Evolutionary conservation across 2,329 filamentous ascomycete species (phyloP), one percentile per base, ranked within the genome.

Genomic region (Stagonosporopsis tanaceti): DNA sequence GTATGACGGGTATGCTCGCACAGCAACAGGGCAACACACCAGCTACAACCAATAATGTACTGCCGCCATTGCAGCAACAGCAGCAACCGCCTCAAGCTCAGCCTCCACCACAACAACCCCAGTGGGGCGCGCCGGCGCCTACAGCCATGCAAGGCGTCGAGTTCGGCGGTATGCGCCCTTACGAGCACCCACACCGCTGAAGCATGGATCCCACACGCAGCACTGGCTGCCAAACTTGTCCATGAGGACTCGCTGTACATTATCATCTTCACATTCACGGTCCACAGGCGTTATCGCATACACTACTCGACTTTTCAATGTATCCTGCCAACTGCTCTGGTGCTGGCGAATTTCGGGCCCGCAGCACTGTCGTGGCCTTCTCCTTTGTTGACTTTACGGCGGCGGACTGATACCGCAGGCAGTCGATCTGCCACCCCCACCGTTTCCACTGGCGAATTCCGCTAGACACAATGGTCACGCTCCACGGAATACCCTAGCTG

Each of bases 101-200:
- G 28, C 65, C 71, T 45, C 61, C 70, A 24, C 70, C 78, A 35
- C 77, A 68, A 37, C 61, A 70, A 35, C 54, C 67, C n/a, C 68
- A 76, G 50, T 77, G 74, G 67, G 64, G 60, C 46, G 55, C 66
- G 7, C 65, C 71, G 14, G 64, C 75, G 25, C 63, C 74, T 11
- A 68, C 72, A 14, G 77, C 79, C 1, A 82, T 83, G 81, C 80
- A 82, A 67, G 81, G 81, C 20, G 79, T 83, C 15, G 81, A 82
- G 59, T 83, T 78, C 80, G 45, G 70, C 37, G 72, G 72, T 22
- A 68, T 71, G 40, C 68, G 73, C 24, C 66, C 70, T 9, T 77
- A 77, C 45, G 73, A 76, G 52, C 74, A 75, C 48, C 60, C 68
- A 25, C 72, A 75, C 56, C 73, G 73, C 50, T 75, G 44, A 59